phyloP scores from a whole-genome alignment of 768 basidiomycete species.

The Tricholoma hemisulphureum region DNA sequence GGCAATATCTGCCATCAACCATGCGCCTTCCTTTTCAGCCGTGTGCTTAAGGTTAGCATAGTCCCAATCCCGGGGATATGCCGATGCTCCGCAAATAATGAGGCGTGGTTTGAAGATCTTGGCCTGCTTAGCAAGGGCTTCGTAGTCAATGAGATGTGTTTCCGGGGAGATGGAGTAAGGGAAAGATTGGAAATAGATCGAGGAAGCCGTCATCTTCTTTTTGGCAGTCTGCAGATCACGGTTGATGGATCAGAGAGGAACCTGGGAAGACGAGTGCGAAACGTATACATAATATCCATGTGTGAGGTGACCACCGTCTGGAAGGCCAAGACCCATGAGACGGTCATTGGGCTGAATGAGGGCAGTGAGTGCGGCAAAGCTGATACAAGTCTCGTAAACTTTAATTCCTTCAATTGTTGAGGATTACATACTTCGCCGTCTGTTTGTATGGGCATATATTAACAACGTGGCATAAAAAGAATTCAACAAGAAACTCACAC shows the following conservation, averaged over 20 bases:
- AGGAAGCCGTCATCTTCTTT: conserved; percentile 99
- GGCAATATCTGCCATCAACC: conserved; percentile 95
- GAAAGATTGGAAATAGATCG: conserved; percentile 99
- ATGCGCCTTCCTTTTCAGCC: conserved; percentile 85
- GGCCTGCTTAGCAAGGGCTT: conserved; percentile 75
- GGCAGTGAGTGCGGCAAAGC: conserved; percentile 96
- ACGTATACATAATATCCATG: conserved; percentile 94
- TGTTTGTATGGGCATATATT: conserved; percentile 23
- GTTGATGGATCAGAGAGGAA: conserved; percentile 7
- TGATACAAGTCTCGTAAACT: conserved; percentile 31
- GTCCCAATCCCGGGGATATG: conserved; percentile 99
- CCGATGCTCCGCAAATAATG: conserved; percentile 96
- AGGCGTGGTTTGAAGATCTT: conserved; percentile 94
- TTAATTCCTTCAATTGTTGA: conserved; percentile 1
- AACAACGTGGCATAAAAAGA: neutral
- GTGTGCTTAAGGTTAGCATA: conserved; percentile 79
- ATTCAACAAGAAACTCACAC: conserved; percentile 49
- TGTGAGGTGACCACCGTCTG: conserved; percentile 95
- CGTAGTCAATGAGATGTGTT: conserved; percentile 90
- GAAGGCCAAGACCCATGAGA: conserved; percentile 97
- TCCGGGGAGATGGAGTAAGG: conserved; percentile 84
- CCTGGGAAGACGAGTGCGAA: neutral
- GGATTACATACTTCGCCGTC: conserved; percentile 78
- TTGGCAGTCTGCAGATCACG: conserved; percentile 74
- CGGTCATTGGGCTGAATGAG: conserved; percentile 96